phyloP scores from a whole-genome alignment of 1,139 yeast genomes.

The Scheffersomyces stambukii region DNA sequence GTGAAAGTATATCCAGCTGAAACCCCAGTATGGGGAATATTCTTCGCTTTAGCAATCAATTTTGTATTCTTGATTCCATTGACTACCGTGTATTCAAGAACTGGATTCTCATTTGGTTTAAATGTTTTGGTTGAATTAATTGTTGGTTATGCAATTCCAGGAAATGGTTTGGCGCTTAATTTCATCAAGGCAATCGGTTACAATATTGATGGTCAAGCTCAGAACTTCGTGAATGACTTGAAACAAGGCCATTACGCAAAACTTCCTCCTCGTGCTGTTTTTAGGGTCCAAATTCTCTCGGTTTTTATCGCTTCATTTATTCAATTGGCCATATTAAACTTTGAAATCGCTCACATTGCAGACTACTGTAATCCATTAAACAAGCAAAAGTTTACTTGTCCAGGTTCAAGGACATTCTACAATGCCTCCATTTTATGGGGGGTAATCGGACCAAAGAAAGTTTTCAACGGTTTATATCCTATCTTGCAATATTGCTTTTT shows the following conservation, averaged over 20 bases:
- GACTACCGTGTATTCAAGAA: constrained; percentile 40
- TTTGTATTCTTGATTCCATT: constrained; percentile 54
- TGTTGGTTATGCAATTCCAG: constrained; percentile 59
- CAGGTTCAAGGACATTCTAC: constrained; percentile 44
- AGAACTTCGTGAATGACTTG: constrained; percentile 47
- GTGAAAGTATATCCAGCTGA: constrained; percentile 44
- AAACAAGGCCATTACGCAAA: constrained; percentile 58
- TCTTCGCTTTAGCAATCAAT: constrained; percentile 52
- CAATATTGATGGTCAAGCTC: constrained; percentile 57
- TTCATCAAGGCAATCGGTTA: constrained; percentile 54
- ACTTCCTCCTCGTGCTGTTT: constrained; percentile 58
- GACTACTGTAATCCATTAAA: constrained; percentile 45
- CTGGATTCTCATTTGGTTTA: constrained; percentile 48
- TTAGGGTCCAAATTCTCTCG: constrained; percentile 54
- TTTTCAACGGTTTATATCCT: constrained; percentile 48
- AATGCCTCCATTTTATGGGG: constrained; percentile 63
- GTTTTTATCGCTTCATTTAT: constrained; percentile 40
- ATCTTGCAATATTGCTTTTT: constrained; percentile 48
- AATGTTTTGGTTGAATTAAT: constrained; percentile 57
- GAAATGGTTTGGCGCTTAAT: constrained; percentile 55
- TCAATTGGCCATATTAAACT: constrained; percentile 49
- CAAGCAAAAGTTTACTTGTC: constrained; percentile 46
- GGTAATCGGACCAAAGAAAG: constrained; percentile 59
- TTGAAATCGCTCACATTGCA: constrained; percentile 45
- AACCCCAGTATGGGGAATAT: constrained; percentile 55